phyloP scores from a whole-genome alignment of 306 rosid genomes.

The Ormosia semicastrata region DNA sequence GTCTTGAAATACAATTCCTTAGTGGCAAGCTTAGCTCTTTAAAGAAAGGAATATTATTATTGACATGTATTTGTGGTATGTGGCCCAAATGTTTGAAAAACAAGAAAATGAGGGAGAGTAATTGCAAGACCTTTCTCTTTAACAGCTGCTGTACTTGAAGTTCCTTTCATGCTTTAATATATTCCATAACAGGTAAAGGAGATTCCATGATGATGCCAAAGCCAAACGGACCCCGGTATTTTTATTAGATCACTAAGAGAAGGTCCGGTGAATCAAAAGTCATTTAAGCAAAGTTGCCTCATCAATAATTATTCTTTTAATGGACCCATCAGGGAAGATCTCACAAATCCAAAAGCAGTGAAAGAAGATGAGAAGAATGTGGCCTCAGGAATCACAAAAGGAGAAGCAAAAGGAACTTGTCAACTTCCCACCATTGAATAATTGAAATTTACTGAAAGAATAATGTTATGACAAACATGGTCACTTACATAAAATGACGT shows the following conservation, averaged over 20 bases:
- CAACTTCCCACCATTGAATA: constrained; percentile 63
- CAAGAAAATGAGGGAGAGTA: constrained; percentile 41
- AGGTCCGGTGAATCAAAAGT: constrained; percentile 76
- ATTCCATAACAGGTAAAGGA: constrained; percentile 77
- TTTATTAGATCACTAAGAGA: constrained; percentile 48
- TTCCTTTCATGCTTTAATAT: constrained; percentile 65
- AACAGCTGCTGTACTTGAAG: constrained; percentile 67
- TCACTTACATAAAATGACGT: constrained; percentile 44
- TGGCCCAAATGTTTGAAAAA: constrained; percentile 70
- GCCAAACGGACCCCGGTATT: constrained; percentile 58
- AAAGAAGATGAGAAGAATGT: constrained; percentile 75
- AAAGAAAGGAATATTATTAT: constrained; percentile 83
- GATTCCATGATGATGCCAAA: constrained; percentile 86
- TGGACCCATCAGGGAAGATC: constrained; percentile 56
- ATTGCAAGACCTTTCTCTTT: constrained; percentile 62
- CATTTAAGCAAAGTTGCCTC: constrained; percentile 59
- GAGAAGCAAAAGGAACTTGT: constrained; percentile 82
- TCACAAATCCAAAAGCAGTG: constrained; percentile 50
- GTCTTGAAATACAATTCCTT: constrained; percentile 20
- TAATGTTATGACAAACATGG: constrained; percentile 20
- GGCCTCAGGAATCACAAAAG: constrained; percentile 83
- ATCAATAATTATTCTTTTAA: constrained; percentile 67
- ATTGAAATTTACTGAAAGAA: constrained; percentile 30
- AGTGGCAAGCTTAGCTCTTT: constrained; percentile 51
- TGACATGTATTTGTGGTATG: constrained; percentile 41